Conservation (phyloP, 2,329 filamentous ascomycete species). For the Fusarium austroafricanum region DNA sequence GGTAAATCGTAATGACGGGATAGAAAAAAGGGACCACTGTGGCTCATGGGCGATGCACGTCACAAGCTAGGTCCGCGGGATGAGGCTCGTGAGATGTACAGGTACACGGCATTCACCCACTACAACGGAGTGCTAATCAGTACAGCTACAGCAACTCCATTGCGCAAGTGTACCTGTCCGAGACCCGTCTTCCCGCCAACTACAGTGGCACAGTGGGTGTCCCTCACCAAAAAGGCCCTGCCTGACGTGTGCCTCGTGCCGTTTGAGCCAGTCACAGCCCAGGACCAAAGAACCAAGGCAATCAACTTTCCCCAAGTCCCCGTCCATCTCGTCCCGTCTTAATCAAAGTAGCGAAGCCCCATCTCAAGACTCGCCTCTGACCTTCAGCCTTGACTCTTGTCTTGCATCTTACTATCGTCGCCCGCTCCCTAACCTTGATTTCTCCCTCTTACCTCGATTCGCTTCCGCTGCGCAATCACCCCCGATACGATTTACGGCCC, state of each 20-base stretch:
- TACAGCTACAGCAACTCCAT: conserved; percentile 5
- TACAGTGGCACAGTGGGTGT: conserved; percentile 35
- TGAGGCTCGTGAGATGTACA: conserved; percentile 21
- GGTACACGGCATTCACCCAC: background rate
- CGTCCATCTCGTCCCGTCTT: conserved; percentile 36
- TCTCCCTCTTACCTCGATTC: conserved; percentile 16
- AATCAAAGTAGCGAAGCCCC: conserved; percentile 40
- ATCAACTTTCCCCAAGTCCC: conserved; percentile 20
- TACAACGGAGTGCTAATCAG: background rate
- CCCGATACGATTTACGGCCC: conserved; percentile 31
- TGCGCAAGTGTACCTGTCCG: conserved; percentile 21
- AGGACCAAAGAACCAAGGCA: conserved; percentile 39
- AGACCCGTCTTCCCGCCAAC: conserved; percentile 32
- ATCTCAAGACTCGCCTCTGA: conserved; percentile 39
- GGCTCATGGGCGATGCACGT: conserved; percentile 32
- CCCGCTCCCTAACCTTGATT: conserved; percentile 14
- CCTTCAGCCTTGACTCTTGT: conserved; percentile 40
- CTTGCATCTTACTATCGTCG: conserved; percentile 24
- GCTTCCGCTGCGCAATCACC: conserved; percentile 16
- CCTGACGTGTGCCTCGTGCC: conserved; percentile 44
- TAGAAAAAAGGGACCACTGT: conserved; percentile 17
- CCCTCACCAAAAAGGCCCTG: conserved; percentile 38
- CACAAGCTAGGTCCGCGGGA: conserved; percentile 25
- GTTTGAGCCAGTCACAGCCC: conserved; percentile 32
- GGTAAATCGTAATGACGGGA: conserved; percentile 27